phyloP scores from a whole-genome alignment of 73 alveolate species.

The Halteria grandinella region DNA sequence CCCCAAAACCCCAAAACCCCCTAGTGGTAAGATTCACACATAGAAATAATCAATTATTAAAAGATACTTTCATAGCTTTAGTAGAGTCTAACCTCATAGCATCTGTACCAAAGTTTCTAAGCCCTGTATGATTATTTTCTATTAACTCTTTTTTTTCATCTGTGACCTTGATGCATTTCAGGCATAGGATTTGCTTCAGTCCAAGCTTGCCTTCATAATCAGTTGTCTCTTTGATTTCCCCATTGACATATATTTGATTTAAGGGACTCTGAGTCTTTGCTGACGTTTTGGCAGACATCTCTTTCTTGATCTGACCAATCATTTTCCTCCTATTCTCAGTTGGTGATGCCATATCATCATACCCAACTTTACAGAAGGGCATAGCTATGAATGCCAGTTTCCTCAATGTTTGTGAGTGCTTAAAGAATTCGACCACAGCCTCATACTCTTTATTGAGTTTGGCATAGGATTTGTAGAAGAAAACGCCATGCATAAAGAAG shows the following conservation, averaged over 20 bases:
- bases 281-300: neutral
- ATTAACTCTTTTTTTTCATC: too few species aligned
- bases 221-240: slow-evolving; percentile 26
- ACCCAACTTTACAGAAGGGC: slow-evolving; percentile 37
- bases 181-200: neutral
- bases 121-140: too few species aligned
- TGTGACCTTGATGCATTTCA: neutral
- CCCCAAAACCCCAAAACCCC: too few species aligned
- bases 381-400: neutral
- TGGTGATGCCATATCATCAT: slow-evolving; percentile 6
- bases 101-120: too few species aligned
- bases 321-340: neutral
- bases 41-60: too few species aligned
- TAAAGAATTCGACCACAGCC: slow-evolving; percentile 10
- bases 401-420: neutral
- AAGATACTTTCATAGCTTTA: too few species aligned
- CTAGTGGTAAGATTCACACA: too few species aligned
- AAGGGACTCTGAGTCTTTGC: neutral
- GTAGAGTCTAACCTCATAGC: too few species aligned
- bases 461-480: neutral
- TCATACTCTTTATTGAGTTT: slow-evolving; percentile 4
- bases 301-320: neutral
- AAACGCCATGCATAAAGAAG: slow-evolving; percentile 30
- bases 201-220: neutral
- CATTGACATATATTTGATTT: slow-evolving; percentile 33